Evolutionary conservation across 306 rosid genomes (phyloP).

Genomic region (Quercus alba): DNA sequence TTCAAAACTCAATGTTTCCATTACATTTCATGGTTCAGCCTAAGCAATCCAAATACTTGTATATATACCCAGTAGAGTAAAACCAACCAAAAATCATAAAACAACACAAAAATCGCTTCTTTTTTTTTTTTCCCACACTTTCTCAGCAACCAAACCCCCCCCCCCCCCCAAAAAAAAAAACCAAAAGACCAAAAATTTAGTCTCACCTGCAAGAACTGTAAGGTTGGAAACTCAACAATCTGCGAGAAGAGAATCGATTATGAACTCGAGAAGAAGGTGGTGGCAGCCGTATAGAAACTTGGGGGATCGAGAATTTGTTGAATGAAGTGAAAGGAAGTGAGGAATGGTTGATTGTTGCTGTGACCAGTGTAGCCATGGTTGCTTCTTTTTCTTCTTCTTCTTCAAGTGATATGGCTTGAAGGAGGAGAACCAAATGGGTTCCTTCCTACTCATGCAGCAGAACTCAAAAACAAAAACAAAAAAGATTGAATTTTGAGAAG

Average conservation of each 20-base stretch:
- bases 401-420: constrained; percentile 69
- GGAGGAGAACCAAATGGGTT: constrained; percentile 26
- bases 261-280: constrained; percentile 50
- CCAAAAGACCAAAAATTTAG: not conserved
- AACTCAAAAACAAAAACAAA: constrained; percentile 22
- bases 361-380: constrained; percentile 61
- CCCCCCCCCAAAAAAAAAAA: no score
- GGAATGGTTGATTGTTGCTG: constrained; percentile 17
- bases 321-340: constrained; percentile 24
- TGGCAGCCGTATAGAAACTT: constrained; percentile 29
- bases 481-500: constrained; percentile 7
- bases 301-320: constrained; percentile 33
- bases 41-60: no score
- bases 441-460: constrained; percentile 79
- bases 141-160: no score
- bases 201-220: constrained; percentile 32
- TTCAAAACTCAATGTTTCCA: no score
- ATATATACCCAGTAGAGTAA: no score
- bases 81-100: no score
- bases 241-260: constrained; percentile 55
- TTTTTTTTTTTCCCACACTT: no score
- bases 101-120: no score
- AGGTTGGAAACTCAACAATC: constrained; percentile 46
- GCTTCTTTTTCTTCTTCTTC: constrained; percentile 34
- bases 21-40: no score